Evolutionary conservation across 2,329 filamentous ascomycete species (phyloP).

Genomic region (Cladophialophora yegresii): DNA sequence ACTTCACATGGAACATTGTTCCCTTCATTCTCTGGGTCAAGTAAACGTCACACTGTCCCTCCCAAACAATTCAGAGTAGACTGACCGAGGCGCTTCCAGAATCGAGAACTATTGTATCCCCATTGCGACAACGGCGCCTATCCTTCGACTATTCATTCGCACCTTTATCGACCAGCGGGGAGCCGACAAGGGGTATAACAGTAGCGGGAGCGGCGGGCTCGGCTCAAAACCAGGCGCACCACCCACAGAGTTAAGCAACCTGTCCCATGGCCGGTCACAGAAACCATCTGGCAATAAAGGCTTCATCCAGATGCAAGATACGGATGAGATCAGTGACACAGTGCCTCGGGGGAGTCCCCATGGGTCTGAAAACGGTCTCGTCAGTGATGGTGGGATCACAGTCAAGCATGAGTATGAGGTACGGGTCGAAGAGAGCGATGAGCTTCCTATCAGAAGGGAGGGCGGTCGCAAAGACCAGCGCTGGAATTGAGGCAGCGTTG

Average conservation of each 20-base stretch:
- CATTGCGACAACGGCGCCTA: conserved; percentile 42
- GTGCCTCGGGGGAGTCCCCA: conserved; percentile 3
- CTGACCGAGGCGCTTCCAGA: conserved; percentile 25
- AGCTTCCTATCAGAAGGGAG: background rate
- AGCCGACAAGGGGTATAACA: conserved; percentile 10
- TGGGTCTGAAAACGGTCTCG: conserved; percentile 10
- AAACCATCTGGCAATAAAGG: background rate
- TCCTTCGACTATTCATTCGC: conserved; percentile 42
- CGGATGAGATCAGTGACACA: conserved; percentile 14
- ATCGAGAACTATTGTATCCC: conserved; percentile 46
- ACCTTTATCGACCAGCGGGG: conserved; percentile 37
- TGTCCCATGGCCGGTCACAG: background rate
- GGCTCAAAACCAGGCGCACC: conserved; percentile 1
- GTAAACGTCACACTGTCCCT: conserved; percentile 33
- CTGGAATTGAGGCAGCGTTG: background rate
- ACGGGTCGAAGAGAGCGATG: conserved; percentile 9
- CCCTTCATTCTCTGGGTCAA: conserved; percentile 44
- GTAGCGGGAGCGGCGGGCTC: background rate
- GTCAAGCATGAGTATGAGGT: conserved; percentile 22
- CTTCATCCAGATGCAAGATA: conserved; percentile 13
- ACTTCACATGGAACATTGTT: conserved; percentile 45
- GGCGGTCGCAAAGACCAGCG: background rate
- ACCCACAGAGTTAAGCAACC: conserved; percentile 4
- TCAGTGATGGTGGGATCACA: conserved; percentile 8
- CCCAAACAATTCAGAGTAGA: background rate